Evolutionary conservation across 2,329 filamentous ascomycete species (phyloP).

Genomic region (Aspergillus fumigatus): DNA sequence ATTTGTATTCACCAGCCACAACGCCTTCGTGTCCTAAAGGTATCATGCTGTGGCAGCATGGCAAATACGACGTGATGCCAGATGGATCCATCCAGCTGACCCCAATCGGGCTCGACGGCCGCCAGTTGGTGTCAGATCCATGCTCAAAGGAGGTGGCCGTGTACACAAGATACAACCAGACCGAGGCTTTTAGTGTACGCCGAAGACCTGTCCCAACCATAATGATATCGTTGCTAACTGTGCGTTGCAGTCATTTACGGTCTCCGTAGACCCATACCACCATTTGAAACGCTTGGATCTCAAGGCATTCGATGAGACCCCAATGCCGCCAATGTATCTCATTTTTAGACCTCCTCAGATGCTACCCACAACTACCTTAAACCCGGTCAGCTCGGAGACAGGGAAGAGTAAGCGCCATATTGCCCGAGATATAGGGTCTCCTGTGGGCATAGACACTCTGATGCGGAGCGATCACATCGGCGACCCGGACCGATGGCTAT

Average conservation of each 20-base stretch:
- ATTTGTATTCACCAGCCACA: conserved; percentile 41
- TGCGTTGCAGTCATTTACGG: conserved; percentile 33
- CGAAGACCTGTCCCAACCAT: neutral
- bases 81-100: conserved; percentile 57
- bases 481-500: conserved; percentile 44
- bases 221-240: conserved; percentile 5
- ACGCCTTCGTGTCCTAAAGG: conserved; percentile 59
- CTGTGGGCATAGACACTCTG: conserved; percentile 24
- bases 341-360: conserved; percentile 61
- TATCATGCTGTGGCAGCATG: conserved; percentile 71
- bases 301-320: conserved; percentile 59
- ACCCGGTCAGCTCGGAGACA: conserved; percentile 47
- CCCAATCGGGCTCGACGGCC: conserved; percentile 62
- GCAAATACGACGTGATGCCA: conserved; percentile 52
- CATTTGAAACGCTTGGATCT: conserved; percentile 61
- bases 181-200: conserved; percentile 57
- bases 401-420: conserved; percentile 32
- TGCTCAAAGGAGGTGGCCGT: conserved; percentile 52
- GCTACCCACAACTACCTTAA: conserved; percentile 64
- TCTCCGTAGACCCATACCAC: conserved; percentile 56
- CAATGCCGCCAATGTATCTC: conserved; percentile 65
- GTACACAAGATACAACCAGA: conserved; percentile 65
- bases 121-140: conserved; percentile 62
- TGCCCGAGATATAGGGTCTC: conserved; percentile 11
- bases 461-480: conserved; percentile 30